Evolutionary conservation across 257 asterid species (phyloP).

Genomic region (Solanum piurae): DNA sequence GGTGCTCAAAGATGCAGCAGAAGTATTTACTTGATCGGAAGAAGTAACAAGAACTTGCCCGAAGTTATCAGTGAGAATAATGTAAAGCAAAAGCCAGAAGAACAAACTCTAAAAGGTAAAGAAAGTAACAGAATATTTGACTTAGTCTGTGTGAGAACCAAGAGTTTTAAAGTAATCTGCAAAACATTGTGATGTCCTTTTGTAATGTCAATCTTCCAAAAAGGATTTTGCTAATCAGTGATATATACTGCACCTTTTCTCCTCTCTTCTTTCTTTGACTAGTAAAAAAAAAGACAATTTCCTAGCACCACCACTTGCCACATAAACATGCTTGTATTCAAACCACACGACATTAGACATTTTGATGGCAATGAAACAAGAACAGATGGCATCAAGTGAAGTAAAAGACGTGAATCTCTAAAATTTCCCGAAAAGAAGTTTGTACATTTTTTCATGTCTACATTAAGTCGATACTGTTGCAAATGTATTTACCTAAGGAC

Average conservation of each 20-base stretch:
- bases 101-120: neutral
- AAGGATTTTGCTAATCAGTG: neutral
- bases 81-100: neutral
- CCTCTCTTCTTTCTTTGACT: neutral
- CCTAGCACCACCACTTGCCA: neutral
- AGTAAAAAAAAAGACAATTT: neutral
- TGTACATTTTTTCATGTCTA: neutral
- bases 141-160: neutral
- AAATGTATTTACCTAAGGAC: slow-evolving; percentile 59
- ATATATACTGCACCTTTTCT: neutral
- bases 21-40: neutral
- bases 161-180: neutral
- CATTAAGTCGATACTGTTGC: neutral
- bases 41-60: neutral
- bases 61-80: neutral
- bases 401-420: neutral
- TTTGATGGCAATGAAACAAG: neutral
- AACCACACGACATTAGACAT: neutral
- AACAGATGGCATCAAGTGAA: neutral
- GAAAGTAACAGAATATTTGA: neutral
- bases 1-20: neutral
- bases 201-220: neutral
- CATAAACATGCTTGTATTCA: neutral
- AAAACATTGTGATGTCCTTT: neutral
- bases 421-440: neutral